Evolutionary conservation across 2,329 filamentous ascomycete species (phyloP), one percentile per base, ranked within the genome.

Genomic region (Talaromyces pinophilus): DNA sequence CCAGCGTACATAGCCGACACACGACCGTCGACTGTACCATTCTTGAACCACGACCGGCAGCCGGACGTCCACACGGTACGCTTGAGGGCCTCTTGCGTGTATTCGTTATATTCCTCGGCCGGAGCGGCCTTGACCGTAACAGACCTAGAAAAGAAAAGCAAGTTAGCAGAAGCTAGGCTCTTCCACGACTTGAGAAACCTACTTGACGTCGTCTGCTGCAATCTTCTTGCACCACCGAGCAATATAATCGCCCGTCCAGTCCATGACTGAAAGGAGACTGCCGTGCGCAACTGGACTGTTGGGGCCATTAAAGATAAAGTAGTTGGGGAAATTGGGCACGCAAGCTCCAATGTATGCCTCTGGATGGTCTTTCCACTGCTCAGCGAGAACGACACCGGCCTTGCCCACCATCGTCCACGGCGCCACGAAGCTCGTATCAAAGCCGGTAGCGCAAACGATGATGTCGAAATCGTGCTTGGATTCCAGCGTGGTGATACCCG

Each of bases 261-360:
- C 68, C 60, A 67, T 54, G 25, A 28, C 55, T 59, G 46, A 63
- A 19, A 69, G 46, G 2, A 69, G 65, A 66, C 67, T 68, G 6
- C 71, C 71, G 57, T 72, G 71, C 11, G 68, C 69, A 62, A 68
- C 67, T 25, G 70, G 71, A 30, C 11, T 33, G 38, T 63, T 63
- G 5, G 62, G 62, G 7, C 62, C 62, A 19, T 46, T 63, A 50
- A 63, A 57, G 28, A 72, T 75, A 63, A 76, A 77, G 64, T 77
- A 83, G 70, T 84, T 84, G 25, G 83, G 83, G 69, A 83, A 82
- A 3, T 79, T 76, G 0, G 81, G 77, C 5, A 79, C 80, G 0
- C 79, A 78, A 17, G 83, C 69, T 11, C 81, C 81, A 2, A 84
- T 70, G 72, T 85, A 85, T 4, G 76, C 77, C 40, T 77, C 74